Base-by-base conservation (phyloP, 164 flowering plant genomes). In the Tinospora cordifolia region DNA sequence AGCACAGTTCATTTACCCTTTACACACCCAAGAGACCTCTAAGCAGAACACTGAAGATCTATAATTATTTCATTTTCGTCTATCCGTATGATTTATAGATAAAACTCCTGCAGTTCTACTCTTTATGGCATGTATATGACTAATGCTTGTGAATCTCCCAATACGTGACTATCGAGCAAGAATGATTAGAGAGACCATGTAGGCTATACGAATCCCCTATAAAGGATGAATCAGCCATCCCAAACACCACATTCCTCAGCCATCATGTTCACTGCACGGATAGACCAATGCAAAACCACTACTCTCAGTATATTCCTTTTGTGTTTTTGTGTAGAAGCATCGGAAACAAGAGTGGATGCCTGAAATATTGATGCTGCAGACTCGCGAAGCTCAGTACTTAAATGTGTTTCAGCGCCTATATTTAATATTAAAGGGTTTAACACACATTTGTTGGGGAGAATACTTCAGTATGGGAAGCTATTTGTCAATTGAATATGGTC, bases 401-500 rank as follows among this genome's bases (percentile, higher is more conserved):
- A 70, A 66, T 71, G 62, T 70, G 77, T 73, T 68, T 66, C 65
- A 62, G 69, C 80, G n/a, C 80, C 75, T 67, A 14, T 66, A 38
- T 72, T 73, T 70, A 75, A 80, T 69, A 73, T 17, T 73, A 62
- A 68, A 72, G 71, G 75, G 71, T 71, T 69, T 67, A 63, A 46
- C 63, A 72, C 49, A 46, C 63, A 72, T 59, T 39, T 10, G 38
- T 22, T 39, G 19, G 4, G 9, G 8, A 68, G 19, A 34, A 54
- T 8, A 25, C 17, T 27, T 80, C 68, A 80, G 63, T 62, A 68
- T 25, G 98, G 98, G 78, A 91, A 93, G 65, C 69, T 79, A 47
- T 92, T 93, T 0, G 98, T 92, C 84, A 84, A 17, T 65, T 79
- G 76, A 62, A 94, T 92, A 75, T 94, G 97, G 14, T 90, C 87